Base-by-base conservation (phyloP, 495 filamentous ascomycete species). In the Penicillium goetzii region DNA sequence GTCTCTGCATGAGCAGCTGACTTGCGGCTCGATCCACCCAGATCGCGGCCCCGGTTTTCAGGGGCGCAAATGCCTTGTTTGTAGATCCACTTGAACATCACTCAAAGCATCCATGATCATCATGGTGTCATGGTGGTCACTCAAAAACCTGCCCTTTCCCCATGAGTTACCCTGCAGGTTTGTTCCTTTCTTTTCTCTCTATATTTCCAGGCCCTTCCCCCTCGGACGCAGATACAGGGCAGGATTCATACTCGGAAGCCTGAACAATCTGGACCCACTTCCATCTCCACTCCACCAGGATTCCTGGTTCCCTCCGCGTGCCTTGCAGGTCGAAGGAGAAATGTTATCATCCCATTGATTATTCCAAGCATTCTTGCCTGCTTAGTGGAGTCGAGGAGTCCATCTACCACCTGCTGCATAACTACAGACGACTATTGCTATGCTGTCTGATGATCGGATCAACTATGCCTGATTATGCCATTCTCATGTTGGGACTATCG, bases 1-100 rank as follows among this genome's bases (percentile, higher is more conserved):
- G 68, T 69, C 60, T 72, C 68, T 72, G 63, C 70, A 57, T 62
- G 65, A 15, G 60, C 68, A 73, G 68, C 70, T 73, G 70, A 71
- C 68, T 62, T 65, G 66, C 59, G 66, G 66, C 66, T 68, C 61
- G 61, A 58, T 68, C 62, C 66, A 68, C 66, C 49, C 38, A 59
- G 59, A 66, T 64, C 58, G 62, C 61, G 59, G 66, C 62, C 59
- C 66, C 66, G 19, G 61, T 68, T 68, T 62, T 68, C 65, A 63
- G 65, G 65, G 65, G 61, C 36, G 30, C 51, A 17, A 51, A 36
- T 28, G 49, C 49, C 49, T 52, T 28, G 49, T 54, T 34, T n/a
- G 51, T 10, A 54, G 51, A 34, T 54, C 51, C 51, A 54, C 51
- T 25, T 10, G 0, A 33, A 3, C 50, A n/a, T n/a, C 26, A 19